Conservation (phyloP, 331 rosid genomes). For the Phaseolus coccineus region DNA sequence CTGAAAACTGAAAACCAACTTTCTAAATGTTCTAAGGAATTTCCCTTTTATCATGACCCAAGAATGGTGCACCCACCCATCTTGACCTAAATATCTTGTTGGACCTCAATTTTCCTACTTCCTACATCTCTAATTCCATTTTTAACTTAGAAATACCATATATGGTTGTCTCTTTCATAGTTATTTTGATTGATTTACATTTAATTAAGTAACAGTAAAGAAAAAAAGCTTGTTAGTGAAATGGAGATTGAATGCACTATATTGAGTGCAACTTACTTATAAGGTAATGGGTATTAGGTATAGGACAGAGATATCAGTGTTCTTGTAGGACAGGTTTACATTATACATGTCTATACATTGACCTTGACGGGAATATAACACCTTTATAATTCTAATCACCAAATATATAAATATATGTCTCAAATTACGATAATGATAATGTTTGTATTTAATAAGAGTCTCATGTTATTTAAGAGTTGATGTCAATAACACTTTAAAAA, state of each 20-base stretch:
- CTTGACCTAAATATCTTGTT: slow-evolving; percentile 30
- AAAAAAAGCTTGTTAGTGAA: slow-evolving; percentile 33
- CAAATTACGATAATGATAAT: not conserved
- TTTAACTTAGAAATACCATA: slow-evolving; percentile 37
- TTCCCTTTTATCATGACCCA: slow-evolving; percentile 40
- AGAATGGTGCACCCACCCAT: slow-evolving; percentile 59
- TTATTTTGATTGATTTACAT: slow-evolving; percentile 34
- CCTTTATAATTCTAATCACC: slow-evolving; percentile 47
- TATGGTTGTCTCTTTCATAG: slow-evolving; percentile 40
- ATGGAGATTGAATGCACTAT: slow-evolving; percentile 43
- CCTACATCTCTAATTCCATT: slow-evolving; percentile 2
- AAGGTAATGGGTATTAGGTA: slow-evolving; percentile 67
- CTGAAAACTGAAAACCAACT: slow-evolving; percentile 62
- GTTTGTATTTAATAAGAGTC: no score
- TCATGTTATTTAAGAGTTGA: no score
- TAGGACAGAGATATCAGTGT: slow-evolving; percentile 62
- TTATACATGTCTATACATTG: slow-evolving; percentile 38
- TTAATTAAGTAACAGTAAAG: slow-evolving; percentile 25
- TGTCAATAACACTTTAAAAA: no score
- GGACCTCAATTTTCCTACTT: slow-evolving; percentile 30
- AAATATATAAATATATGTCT: not conserved
- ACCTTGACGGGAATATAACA: slow-evolving; percentile 61
- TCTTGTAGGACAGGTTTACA: slow-evolving; percentile 36
- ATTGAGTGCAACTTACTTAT: slow-evolving; percentile 83
- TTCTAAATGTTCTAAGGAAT: slow-evolving; percentile 54